A percentile compares a stretch with the other conserved stretches of the same genome.
Evolutionary conservation across 805 yeast species (phyloP).

Genomic region (Candida glaebosa): DNA sequence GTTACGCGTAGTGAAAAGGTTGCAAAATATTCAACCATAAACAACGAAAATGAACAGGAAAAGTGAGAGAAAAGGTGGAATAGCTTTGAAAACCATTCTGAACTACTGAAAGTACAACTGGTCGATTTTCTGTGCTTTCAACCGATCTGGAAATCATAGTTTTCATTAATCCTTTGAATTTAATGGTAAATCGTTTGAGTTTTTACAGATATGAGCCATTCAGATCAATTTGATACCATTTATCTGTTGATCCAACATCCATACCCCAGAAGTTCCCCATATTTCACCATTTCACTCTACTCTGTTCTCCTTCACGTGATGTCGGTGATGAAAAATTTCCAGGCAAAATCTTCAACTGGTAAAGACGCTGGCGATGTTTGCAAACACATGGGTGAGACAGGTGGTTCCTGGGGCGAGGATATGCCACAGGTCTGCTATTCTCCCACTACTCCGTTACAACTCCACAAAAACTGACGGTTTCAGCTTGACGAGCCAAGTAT

Average conservation of each 20-base stretch:
- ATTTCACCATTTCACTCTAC: too few relatives aligned
- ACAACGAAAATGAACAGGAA: background rate
- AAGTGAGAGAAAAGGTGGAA: background rate
- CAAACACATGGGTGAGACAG: conserved; percentile 9
- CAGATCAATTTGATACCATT: too few relatives aligned
- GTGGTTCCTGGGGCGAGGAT: conserved; percentile 5
- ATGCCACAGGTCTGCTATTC: background rate
- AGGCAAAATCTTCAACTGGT: conserved; percentile 1
- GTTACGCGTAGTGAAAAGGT: background rate
- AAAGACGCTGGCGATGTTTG: conserved; percentile 4
- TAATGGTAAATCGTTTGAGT: too few relatives aligned
- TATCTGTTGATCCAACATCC: too few relatives aligned
- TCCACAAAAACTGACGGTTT: conserved; percentile 2
- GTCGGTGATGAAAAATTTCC: background rate
- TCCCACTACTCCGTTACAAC: background rate
- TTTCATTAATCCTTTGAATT: too few relatives aligned
- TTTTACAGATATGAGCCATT: too few relatives aligned
- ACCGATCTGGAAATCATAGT: too few relatives aligned
- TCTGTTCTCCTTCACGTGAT: too few relatives aligned
- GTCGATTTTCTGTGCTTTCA: too few relatives aligned
- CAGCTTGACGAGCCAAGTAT: conserved; percentile 32
- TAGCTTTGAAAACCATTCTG: too few relatives aligned
- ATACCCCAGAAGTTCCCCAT: too few relatives aligned
- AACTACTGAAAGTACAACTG: too few relatives aligned
- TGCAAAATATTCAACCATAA: background rate